Evolutionary conservation across 306 rosid species (phyloP), one percentile per base, ranked within the genome.

Genomic region (Carpinus viminea): DNA sequence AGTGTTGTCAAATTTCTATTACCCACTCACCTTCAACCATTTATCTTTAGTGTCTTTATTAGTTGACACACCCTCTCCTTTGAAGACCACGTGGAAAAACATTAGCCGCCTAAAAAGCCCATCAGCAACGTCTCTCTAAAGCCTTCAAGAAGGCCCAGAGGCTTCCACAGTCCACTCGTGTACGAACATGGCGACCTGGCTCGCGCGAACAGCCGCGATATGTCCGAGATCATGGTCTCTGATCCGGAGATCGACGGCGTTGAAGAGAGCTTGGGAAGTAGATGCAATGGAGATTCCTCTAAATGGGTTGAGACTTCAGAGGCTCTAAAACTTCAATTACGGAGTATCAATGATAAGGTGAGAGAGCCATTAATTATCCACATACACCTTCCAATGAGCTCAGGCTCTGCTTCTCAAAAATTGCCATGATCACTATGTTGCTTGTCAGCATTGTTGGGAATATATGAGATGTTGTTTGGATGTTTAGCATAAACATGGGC

Each of bases 281-380:
- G 74, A 64, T 53, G 90, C 88, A 72, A 85, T 53, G 93, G 83
- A 51, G 96, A 88, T 73, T 69, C 80, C 36, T 79, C 82, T 41
- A 70, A 77, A 68, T 92, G 97, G 98, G 36, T 24, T 45, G 87
- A 90, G 66, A 73, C 75, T 83, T 78, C 89, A 7, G 94, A 87
- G 68, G 77, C 79, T 80, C 81, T 94, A 77, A 89, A 89, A 61
- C 62, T 24, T 55, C 96, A 94, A 78, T 7, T 94, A 50, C 76
- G 66, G 59, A 89, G 82, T 75, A 90, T 94, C 46, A 94, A 94
- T 43, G 38, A 86, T 68, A 94, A 85, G 97, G 97, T 90, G 80
- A 82, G 80, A 82, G 81, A 52, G 51, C 7, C 64, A 3, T 57
- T 3, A 31, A 31, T 31, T 2, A 38, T 56, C 26, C 31, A n/a